phyloP scores from a whole-genome alignment of 192 early-diverging fungal genomes.

The Linnemannia schmuckeri region DNA sequence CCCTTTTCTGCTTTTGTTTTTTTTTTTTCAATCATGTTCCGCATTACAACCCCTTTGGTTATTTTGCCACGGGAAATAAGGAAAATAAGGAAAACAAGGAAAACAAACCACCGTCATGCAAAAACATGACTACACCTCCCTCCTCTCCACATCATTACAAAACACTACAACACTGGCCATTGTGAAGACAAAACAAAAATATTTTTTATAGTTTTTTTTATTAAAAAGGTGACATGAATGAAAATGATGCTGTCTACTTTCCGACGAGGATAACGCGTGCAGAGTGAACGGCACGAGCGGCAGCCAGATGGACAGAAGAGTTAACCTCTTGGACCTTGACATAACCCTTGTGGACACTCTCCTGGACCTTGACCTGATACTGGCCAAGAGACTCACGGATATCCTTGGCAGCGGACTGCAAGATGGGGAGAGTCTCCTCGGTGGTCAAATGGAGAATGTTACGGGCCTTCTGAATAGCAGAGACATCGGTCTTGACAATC shows the following conservation, averaged over 20 bases:
- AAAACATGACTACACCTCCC: neutral
- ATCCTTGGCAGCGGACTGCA: conserved; percentile 58
- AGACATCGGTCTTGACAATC: conserved; percentile 56
- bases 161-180: neutral
- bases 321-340: conserved; percentile 36
- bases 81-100: neutral
- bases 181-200: neutral
- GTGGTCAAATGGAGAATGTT: conserved; percentile 65
- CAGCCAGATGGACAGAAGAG: conserved; percentile 32
- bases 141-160: neutral
- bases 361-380: conserved; percentile 53
- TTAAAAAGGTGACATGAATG: neutral
- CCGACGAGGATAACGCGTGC: conserved; percentile 43
- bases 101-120: neutral
- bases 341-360: conserved; percentile 35
- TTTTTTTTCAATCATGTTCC: neutral
- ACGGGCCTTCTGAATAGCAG: conserved; percentile 67
- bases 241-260: conserved; percentile 27
- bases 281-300: conserved; percentile 38
- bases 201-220: conserved; percentile 7
- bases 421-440: conserved; percentile 62
- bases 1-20: neutral
- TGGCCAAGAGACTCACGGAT: conserved; percentile 49
- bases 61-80: neutral
- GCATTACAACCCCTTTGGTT: neutral